A percentile compares a stretch with the other conserved stretches of the same genome.
phyloP scores from a whole-genome alignment of 2,329 filamentous ascomycete genomes.

The Colletotrichum eleusines region DNA sequence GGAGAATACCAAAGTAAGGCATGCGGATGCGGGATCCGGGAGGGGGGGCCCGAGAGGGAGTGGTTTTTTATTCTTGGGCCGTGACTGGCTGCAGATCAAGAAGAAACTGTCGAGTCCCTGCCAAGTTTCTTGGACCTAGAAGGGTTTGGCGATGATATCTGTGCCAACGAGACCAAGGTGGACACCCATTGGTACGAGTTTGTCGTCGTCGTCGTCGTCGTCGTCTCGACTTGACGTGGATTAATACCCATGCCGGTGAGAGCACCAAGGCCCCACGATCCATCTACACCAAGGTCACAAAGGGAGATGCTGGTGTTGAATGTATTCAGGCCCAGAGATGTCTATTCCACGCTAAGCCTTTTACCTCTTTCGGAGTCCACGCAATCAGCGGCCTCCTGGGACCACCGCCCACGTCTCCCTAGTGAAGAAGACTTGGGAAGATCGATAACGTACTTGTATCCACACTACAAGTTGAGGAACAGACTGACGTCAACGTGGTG shows the following conservation, averaged over 20 bases:
- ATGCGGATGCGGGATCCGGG: slow-evolving; percentile 21
- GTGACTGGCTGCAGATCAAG: slow-evolving; percentile 13
- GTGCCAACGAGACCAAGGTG: slow-evolving; percentile 6
- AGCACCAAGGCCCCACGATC: not conserved
- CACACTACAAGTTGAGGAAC: slow-evolving; percentile 14
- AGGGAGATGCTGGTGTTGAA: slow-evolving; percentile 10
- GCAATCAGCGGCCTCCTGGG: slow-evolving; percentile 20
- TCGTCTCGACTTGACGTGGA: no score
- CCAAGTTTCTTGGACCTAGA: slow-evolving; percentile 7
- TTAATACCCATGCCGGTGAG: not conserved
- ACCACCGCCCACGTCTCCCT: slow-evolving; percentile 22
- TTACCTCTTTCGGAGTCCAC: slow-evolving; percentile 12
- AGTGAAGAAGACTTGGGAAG: slow-evolving; percentile 20
- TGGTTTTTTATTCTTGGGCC: slow-evolving; percentile 22
- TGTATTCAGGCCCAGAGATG: not conserved
- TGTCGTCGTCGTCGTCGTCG: slow-evolving; percentile 1
- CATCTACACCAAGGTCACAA: not conserved
- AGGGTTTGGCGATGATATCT: not conserved
- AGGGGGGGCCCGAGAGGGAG: slow-evolving; percentile 27
- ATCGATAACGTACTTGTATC: slow-evolving; percentile 8
- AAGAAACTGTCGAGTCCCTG: slow-evolving; percentile 1
- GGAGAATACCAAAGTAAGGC: slow-evolving; percentile 6
- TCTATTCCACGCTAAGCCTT: not conserved
- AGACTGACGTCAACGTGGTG: slow-evolving; percentile 1
- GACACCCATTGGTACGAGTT: not conserved